These are phyloP conservation scores for Kentomonas sorsogonicus DNA, from an alignment of 208 protist genomes.

Conservation along the genomic window DNA sequence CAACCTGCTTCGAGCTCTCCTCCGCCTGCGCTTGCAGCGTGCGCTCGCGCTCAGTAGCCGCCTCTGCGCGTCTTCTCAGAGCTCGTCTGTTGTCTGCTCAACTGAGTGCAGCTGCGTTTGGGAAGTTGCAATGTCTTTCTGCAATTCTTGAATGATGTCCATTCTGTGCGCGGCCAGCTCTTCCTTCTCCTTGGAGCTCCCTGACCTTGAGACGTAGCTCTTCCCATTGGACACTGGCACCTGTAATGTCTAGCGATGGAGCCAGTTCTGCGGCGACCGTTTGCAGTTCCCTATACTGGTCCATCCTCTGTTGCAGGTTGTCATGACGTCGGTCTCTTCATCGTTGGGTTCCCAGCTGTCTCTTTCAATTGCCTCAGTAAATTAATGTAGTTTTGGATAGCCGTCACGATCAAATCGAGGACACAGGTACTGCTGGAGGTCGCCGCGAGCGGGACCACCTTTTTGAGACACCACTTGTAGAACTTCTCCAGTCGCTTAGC, in stretches of 20 bases:
- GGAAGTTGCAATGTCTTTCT: not conserved
- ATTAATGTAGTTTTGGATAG: constrained; percentile 21
- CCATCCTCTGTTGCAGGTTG: not conserved
- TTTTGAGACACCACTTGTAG: constrained; percentile 30
- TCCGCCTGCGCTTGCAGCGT: no score
- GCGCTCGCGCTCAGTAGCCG: no score
- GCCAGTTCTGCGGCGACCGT: not conserved
- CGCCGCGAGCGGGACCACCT: constrained; percentile 28
- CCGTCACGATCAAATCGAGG: constrained; percentile 30
- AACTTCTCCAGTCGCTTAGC: constrained; percentile 28
- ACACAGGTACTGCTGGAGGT: constrained; percentile 20
- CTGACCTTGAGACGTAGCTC: not conserved
- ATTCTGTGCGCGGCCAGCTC: not conserved
- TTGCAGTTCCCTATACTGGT: not conserved
- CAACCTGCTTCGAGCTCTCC: no score
- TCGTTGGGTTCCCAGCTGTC: not conserved
- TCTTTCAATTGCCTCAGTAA: constrained; percentile 5
- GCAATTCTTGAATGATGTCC: not conserved
- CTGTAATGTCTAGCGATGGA: not conserved
- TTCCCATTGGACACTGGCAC: not conserved
- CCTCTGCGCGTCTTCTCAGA: no score
- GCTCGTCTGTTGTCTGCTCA: no score
- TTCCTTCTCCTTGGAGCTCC: not conserved
- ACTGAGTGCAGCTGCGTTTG: not conserved
- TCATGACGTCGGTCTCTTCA: no score